phyloP scores from a whole-genome alignment of 768 basidiomycete species.

The Cystofilobasidium macerans region DNA sequence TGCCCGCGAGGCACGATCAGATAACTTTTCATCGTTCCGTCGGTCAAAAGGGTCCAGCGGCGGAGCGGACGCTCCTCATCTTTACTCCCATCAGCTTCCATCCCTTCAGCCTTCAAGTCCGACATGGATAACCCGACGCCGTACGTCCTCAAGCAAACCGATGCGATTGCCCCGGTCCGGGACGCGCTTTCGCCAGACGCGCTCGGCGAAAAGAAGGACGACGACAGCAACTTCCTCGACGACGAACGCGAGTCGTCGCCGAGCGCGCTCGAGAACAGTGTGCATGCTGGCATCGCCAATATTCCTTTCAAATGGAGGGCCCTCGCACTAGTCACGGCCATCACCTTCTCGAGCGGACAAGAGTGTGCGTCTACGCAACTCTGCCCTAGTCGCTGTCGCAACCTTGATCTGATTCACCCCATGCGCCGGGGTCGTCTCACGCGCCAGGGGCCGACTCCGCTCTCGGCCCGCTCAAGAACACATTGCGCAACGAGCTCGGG shows the following conservation, averaged over 20 bases:
- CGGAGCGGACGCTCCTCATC: no score
- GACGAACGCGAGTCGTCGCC: not conserved
- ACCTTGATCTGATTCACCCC: not conserved
- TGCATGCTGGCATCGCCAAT: not conserved
- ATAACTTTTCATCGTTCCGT: no score
- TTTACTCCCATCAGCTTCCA: no score
- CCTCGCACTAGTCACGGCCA: not conserved
- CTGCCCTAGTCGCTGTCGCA: no score
- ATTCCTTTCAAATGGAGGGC: not conserved
- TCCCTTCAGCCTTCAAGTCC: no score
- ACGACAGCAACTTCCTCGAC: no score
- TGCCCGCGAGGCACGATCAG: no score
- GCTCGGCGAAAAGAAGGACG: not conserved
- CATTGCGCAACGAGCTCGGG: constrained; percentile 11
- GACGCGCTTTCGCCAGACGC: not conserved
- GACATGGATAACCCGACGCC: not conserved
- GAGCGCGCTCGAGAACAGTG: not conserved
- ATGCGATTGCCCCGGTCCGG: not conserved
- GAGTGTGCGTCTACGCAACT: not conserved
- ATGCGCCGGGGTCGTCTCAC: no score
- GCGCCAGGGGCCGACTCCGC: constrained; percentile 1
- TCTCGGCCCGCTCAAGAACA: constrained; percentile 12
- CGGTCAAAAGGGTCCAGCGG: no score
- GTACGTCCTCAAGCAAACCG: not conserved
- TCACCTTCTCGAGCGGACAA: not conserved